Evolutionary conservation across 1,139 yeast species (phyloP).

Genomic region (Lodderomyces pseudojiufengensis): DNA sequence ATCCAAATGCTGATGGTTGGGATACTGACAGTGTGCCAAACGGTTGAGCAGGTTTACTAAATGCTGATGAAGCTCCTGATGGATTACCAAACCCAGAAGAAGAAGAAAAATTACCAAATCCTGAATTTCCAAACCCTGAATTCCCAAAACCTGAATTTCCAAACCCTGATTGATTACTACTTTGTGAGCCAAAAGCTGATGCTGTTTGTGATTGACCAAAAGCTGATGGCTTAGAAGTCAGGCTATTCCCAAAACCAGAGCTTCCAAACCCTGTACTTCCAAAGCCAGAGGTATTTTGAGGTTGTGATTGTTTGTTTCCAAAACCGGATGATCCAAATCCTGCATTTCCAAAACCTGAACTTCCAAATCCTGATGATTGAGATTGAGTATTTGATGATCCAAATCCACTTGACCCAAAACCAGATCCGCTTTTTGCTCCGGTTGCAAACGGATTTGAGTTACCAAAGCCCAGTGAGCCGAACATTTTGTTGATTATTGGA

Average conservation of each 20-base stretch:
- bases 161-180: slow-evolving; percentile 1
- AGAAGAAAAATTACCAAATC: slow-evolving; percentile 1
- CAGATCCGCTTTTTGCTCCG: slow-evolving; percentile 4
- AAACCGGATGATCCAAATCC: slow-evolving; percentile 9
- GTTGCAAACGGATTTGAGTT: slow-evolving; percentile 11
- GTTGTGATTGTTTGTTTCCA: slow-evolving; percentile 6
- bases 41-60: slow-evolving; percentile 5
- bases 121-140: slow-evolving; percentile 2
- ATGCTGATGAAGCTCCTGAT: slow-evolving; percentile 6
- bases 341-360: slow-evolving; percentile 12
- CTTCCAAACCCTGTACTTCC: slow-evolving; percentile 9
- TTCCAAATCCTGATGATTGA: slow-evolving; percentile 4
- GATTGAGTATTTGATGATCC: slow-evolving; percentile 5
- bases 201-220: slow-evolving; percentile 7
- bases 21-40: slow-evolving; percentile 5
- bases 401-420: slow-evolving; percentile 11
- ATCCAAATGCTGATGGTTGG: slow-evolving; percentile 11
- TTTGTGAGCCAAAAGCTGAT: slow-evolving; percentile 3
- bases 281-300: slow-evolving; percentile 15
- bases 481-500: not conserved
- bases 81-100: slow-evolving; percentile 12
- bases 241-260: slow-evolving; percentile 11
- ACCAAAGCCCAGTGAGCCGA: slow-evolving; percentile 17
- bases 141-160: slow-evolving; percentile 4
- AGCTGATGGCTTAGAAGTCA: slow-evolving; percentile 11